phyloP scores from a whole-genome alignment of 768 basidiomycete species.

The button mushroom (Agaricus bisporus) region DNA sequence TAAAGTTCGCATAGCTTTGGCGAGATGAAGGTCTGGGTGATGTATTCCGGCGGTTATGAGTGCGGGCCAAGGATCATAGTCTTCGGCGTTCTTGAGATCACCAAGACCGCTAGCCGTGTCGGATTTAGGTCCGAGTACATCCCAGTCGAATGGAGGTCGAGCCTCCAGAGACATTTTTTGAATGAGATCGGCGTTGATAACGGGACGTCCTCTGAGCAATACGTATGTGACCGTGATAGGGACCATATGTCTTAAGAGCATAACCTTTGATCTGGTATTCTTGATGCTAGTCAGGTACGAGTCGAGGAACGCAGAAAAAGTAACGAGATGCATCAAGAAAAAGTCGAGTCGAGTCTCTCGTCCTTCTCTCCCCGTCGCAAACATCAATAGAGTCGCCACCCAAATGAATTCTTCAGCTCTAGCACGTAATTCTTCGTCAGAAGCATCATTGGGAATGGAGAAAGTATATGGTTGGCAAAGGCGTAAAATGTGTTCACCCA shows the following conservation, averaged over 20 bases:
- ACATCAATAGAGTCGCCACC: constrained; percentile 39
- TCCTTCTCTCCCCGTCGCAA: constrained; percentile 38
- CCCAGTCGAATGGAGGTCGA: constrained; percentile 25
- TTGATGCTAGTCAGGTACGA: constrained; percentile 29
- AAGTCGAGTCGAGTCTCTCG: constrained; percentile 47
- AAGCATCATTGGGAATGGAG: constrained; percentile 25
- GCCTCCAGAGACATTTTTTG: constrained; percentile 41
- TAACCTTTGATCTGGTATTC: constrained; percentile 31
- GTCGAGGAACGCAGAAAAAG: constrained; percentile 43
- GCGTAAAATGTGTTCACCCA: constrained; percentile 37
- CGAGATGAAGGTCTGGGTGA: constrained; percentile 45
- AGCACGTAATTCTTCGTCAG: constrained; percentile 27
- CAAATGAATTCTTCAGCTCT: constrained; percentile 48
- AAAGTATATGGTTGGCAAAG: constrained; percentile 31
- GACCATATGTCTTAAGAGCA: constrained; percentile 38
- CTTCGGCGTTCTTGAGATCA: constrained; percentile 25
- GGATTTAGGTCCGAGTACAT: constrained; percentile 8
- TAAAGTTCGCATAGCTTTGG: constrained; percentile 45
- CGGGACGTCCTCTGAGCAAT: constrained; percentile 44
- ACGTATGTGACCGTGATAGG: constrained; percentile 27
- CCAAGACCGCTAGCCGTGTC: constrained; percentile 23
- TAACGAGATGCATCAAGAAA: constrained; percentile 57
- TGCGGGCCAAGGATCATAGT: constrained; percentile 47
- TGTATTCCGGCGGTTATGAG: constrained; percentile 40
- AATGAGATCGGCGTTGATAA: constrained; percentile 39